Conservation (phyloP, 345 rosid species). For the Populus euphratica region DNA sequence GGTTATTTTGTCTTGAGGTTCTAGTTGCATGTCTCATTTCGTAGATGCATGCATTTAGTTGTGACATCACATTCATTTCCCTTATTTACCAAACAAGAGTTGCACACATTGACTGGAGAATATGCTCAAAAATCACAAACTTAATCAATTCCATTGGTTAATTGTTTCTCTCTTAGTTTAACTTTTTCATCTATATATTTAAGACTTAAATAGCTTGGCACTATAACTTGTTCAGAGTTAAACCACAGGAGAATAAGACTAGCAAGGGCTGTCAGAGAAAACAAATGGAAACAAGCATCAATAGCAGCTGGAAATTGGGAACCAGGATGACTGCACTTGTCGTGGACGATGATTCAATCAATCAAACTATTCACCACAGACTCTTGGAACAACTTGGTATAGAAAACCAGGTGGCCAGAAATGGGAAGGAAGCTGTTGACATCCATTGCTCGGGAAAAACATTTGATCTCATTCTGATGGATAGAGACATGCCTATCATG, state of each 20-base stretch:
- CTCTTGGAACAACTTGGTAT: slow-evolving; percentile 54
- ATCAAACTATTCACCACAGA: slow-evolving; percentile 46
- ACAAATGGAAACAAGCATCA: neutral
- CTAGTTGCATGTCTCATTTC: neutral
- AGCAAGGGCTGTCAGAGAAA: neutral
- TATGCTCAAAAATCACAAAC: neutral
- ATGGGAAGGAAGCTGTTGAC: slow-evolving; percentile 77
- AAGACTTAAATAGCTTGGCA: neutral
- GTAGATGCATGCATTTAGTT: slow-evolving; percentile 11
- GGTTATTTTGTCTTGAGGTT: neutral
- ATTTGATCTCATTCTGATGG: slow-evolving; percentile 85
- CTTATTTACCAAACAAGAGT: neutral
- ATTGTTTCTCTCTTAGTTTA: neutral
- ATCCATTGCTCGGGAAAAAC: slow-evolving; percentile 48
- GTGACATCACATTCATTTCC: slow-evolving; percentile 9
- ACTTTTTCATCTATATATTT: neutral
- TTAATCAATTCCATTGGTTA: neutral
- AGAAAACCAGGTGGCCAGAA: slow-evolving; percentile 38
- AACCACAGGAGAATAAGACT: neutral
- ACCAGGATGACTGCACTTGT: slow-evolving; percentile 46
- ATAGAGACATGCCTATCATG: slow-evolving; percentile 87
- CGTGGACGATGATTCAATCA: slow-evolving; percentile 56
- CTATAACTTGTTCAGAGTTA: neutral
- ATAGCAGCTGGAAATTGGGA: neutral
- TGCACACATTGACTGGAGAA: neutral